A percentile compares a stretch with the other conserved stretches of the same genome.
These are phyloP conservation scores for Strigomonas galati DNA, from an alignment of 208 protist genomes.

Conservation along the genomic window DNA sequence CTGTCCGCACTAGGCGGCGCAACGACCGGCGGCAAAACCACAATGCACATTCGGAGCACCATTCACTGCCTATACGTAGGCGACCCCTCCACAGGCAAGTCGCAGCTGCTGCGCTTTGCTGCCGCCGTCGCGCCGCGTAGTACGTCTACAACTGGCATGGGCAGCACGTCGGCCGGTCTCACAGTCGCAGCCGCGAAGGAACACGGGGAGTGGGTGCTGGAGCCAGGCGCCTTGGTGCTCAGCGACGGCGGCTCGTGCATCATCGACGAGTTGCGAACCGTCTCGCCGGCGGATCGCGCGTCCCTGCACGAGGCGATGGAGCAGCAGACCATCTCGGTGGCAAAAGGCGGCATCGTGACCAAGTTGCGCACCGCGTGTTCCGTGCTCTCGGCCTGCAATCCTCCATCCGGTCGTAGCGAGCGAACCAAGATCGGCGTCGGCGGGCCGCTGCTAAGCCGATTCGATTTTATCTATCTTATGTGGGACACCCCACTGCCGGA, in stretches of 20 bases:
- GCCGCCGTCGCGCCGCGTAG: constrained; percentile 74
- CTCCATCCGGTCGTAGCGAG: constrained; percentile 59
- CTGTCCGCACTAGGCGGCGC: constrained; percentile 70
- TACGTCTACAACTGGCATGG: constrained; percentile 89
- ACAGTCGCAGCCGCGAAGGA: constrained; percentile 89
- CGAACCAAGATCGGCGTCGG: constrained; percentile 91
- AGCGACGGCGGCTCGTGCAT: constrained; percentile 97
- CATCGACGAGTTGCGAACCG: constrained; percentile 97
- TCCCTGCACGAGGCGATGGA: constrained; percentile 99
- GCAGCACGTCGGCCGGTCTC: constrained; percentile 89
- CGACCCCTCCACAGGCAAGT: constrained; percentile 98
- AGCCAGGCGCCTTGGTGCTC: constrained; percentile 95
- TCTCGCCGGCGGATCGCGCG: constrained; percentile 91
- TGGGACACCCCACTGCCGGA: constrained; percentile 85
- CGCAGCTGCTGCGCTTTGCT: constrained; percentile 85
- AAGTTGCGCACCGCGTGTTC: constrained; percentile 93
- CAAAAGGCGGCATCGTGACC: constrained; percentile 95
- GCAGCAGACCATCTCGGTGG: constrained; percentile 96
- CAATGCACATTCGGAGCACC: constrained; percentile 81
- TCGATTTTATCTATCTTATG: constrained; percentile 97
- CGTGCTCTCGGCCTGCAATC: constrained; percentile 97
- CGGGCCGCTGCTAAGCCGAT: constrained; percentile 94
- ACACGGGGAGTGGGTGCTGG: constrained; percentile 91
- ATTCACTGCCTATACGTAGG: constrained; percentile 98
- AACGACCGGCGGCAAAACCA: constrained; percentile 50